Evolutionary conservation across 345 rosid species (phyloP).

Genomic region (Angophora floribunda): DNA sequence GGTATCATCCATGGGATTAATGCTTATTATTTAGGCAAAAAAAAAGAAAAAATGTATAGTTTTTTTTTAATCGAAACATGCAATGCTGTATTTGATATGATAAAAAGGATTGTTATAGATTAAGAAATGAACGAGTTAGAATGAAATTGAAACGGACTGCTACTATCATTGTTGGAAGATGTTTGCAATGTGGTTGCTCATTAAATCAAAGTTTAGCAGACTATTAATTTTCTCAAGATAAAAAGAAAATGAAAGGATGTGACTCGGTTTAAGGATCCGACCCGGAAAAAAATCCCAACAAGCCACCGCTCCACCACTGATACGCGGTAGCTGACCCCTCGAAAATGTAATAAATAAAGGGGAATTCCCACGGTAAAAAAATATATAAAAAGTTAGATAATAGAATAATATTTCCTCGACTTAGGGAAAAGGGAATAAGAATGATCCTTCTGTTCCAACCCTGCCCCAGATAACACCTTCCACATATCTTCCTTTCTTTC

Average conservation of each 20-base stretch:
- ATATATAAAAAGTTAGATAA: not conserved
- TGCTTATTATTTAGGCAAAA: not conserved
- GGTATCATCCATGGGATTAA: not conserved
- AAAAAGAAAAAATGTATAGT: no score
- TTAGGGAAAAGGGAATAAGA: not conserved
- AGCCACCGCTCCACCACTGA: not conserved
- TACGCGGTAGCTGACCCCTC: not conserved
- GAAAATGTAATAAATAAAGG: not conserved
- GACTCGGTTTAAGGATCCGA: not conserved
- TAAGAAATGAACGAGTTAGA: not conserved
- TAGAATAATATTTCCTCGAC: not conserved
- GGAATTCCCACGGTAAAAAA: not conserved
- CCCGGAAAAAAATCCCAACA: not conserved
- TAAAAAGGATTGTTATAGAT: not conserved
- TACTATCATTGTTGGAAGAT: accelerated
- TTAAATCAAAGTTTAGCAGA: not conserved
- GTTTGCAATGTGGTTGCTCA: not conserved
- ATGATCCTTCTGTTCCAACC: not conserved
- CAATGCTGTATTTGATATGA: not conserved
- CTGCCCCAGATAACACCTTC: not conserved
- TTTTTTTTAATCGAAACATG: not conserved
- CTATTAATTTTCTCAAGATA: not conserved
- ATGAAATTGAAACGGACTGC: not conserved
- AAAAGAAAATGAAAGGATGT: not conserved
- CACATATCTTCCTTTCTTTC: not conserved